Evolutionary conservation across 352 stramenopile genomes (phyloP).

Genomic region (Phytopythium aichiense): DNA sequence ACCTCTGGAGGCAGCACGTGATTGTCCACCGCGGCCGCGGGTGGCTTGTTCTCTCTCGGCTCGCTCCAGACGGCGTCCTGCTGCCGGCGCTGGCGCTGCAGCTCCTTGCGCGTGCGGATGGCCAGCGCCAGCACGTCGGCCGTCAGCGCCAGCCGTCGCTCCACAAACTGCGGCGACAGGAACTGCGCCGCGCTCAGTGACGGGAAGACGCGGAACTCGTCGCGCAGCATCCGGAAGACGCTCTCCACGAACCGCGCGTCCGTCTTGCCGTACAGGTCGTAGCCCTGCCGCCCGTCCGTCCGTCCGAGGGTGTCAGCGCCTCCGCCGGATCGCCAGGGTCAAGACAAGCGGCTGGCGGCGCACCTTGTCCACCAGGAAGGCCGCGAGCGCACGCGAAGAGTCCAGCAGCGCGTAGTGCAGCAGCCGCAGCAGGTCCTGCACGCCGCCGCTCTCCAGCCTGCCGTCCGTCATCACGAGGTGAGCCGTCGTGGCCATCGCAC

Average conservation of each 20-base stretch:
- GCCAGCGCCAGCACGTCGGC: slow-evolving; percentile 45
- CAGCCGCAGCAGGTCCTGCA: slow-evolving; percentile 57
- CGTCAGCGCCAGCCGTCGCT: slow-evolving; percentile 53
- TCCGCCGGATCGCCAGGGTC: not conserved
- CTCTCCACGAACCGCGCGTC: slow-evolving; percentile 75
- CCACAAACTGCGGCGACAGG: slow-evolving; percentile 52
- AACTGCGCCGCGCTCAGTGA: slow-evolving; percentile 61
- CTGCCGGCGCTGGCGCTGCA: slow-evolving; percentile 28
- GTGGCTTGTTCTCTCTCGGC: slow-evolving; percentile 18
- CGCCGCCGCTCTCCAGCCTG: slow-evolving; percentile 27
- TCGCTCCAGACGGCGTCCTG: slow-evolving; percentile 57
- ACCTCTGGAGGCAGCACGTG: slow-evolving; percentile 26
- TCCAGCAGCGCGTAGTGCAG: slow-evolving; percentile 72
- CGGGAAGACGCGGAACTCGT: slow-evolving; percentile 74
- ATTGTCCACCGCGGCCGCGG: slow-evolving; percentile 27
- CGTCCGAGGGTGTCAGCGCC: not conserved
- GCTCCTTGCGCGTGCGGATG: slow-evolving; percentile 45
- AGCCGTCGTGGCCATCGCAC: not conserved
- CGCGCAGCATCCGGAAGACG: slow-evolving; percentile 61
- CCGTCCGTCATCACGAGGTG: not conserved
- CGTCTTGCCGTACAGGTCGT: slow-evolving; percentile 76
- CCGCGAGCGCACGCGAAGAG: slow-evolving; percentile 61
- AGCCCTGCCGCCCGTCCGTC: slow-evolving; percentile 22
- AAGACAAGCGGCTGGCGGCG: not conserved
- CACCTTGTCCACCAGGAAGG: slow-evolving; percentile 42